Conservation (phyloP, 495 filamentous ascomycete species). For the Entonaema liquescens region DNA sequence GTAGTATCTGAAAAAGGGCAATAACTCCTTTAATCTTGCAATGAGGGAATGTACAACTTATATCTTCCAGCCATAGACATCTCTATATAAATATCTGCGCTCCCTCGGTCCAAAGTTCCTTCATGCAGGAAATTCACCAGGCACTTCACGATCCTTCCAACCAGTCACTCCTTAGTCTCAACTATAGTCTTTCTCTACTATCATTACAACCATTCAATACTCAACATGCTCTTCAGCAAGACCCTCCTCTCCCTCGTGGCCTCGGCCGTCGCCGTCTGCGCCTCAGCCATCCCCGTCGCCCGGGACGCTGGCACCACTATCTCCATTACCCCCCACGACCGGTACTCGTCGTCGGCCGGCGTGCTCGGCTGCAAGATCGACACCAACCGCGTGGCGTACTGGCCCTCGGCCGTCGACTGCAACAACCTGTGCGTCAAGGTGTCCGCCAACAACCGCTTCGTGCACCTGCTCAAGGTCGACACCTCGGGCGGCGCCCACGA, state of each 20-base stretch:
- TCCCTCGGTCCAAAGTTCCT: not conserved
- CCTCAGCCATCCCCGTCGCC: conserved; percentile 14
- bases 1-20: not conserved
- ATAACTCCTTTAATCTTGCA: not conserved
- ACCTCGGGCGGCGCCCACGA: conserved; percentile 42
- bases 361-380: conserved; percentile 50
- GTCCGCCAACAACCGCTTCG: conserved; percentile 27
- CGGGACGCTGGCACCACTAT: conserved; percentile 4
- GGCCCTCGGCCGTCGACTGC: conserved; percentile 42
- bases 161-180: not conserved
- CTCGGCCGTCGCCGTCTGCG: conserved; percentile 23
- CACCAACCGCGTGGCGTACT: conserved; percentile 49
- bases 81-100: not conserved
- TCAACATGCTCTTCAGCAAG: conserved; percentile 31
- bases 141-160: not conserved
- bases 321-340: conserved; percentile 45
- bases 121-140: not conserved
- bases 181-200: not conserved
- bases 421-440: conserved; percentile 46
- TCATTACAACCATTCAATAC: not conserved
- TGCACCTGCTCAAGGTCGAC: conserved; percentile 45
- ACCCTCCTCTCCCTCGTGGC: conserved; percentile 25
- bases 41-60: not conserved
- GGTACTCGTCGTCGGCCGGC: conserved; percentile 43
- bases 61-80: not conserved